These are phyloP conservation scores for Takashimella tepidaria DNA, from an alignment of 1,284 basidiomycete species.

Conservation along the genomic window DNA sequence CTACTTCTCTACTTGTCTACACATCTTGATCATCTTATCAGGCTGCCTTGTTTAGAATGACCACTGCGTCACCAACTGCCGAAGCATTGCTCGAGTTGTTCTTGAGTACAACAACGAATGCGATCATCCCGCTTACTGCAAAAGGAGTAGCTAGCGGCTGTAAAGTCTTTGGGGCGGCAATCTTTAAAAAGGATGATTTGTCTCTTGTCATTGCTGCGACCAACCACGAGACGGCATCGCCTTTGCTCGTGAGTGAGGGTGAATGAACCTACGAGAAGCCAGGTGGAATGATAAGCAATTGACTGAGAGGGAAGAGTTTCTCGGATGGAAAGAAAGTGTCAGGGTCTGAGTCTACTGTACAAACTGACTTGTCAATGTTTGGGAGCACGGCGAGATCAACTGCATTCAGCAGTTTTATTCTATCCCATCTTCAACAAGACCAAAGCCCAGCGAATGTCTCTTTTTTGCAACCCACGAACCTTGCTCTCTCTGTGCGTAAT, in stretches of 20 bases:
- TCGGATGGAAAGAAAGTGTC: too few species aligned
- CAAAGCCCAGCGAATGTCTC: slow-evolving; percentile 23
- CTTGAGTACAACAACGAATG: slow-evolving; percentile 14
- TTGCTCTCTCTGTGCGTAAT: slow-evolving; percentile 28
- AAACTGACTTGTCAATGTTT: too few species aligned
- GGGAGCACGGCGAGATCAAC: slow-evolving; percentile 31
- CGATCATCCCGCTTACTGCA: slow-evolving; percentile 26
- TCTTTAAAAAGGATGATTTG: slow-evolving; percentile 28
- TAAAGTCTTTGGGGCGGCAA: slow-evolving; percentile 35
- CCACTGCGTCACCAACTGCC: too few species aligned
- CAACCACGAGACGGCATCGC: slow-evolving; percentile 24
- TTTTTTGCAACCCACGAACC: slow-evolving; percentile 35
- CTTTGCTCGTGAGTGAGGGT: slow-evolving; percentile 18
- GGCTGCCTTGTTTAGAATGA: too few species aligned
- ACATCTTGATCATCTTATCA: too few species aligned
- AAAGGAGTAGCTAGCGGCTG: slow-evolving; percentile 20
- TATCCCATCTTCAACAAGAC: slow-evolving; percentile 14
- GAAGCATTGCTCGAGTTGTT: slow-evolving; percentile 17
- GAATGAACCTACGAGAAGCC: not conserved
- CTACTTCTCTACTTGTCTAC: too few species aligned
- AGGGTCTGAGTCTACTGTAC: too few species aligned
- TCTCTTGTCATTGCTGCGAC: slow-evolving; percentile 24
- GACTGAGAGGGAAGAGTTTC: too few species aligned
- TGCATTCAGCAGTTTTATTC: slow-evolving; percentile 29
- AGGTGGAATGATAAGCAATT: too few species aligned